Base-by-base conservation (phyloP, 129 eudicot genomes). In the Flaveria brownii region DNA sequence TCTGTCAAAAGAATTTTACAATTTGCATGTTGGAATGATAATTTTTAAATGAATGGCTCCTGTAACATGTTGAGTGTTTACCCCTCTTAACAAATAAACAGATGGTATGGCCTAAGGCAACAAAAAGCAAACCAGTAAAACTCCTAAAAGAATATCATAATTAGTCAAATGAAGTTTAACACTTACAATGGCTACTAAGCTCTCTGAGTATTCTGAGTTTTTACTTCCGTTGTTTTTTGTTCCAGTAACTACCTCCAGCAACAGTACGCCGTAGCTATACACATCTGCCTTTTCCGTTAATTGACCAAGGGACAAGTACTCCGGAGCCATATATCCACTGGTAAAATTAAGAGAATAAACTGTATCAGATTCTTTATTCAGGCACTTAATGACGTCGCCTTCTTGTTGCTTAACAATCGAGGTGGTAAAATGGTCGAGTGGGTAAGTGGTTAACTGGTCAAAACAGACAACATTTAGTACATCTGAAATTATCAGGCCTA, bases 311-410 rank as follows among this genome's bases (percentile, higher is more conserved):
- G 93, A 91, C 56, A 91, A 82, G 78, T 91, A 91, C 81, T 87
- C 92, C 22, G 92, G 96, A 71, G 96, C 96, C 92, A 89, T 83
- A 36, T 87, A 89, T 87, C 90, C 93, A 69, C 90, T 87, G 84
- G 56, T 9, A 68, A 68, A 74, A 63, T 50, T 1, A 26, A 22
- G 66, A 9, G 46, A 9, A 25, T 39, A 60, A 56, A 70, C 23
- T 49, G 63, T 11, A 78, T 78, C 43, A 70, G 68, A 71, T 45
- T 28, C n/a, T 70, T 13, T 60, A 6, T 43, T 64, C 13, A 11
- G 55, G 45, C 28, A 46, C 60, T 41, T 74, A 46, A 4, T 20
- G 68, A 13, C 13, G 4, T 45, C 49, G 3, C 14, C 51, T 50
- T 52, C 17, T 30, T 6, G 36, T 41, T 26, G 66, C 66, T 25